Base-by-base conservation (phyloP, 495 filamentous ascomycete species). In the Xylaria acuta region DNA sequence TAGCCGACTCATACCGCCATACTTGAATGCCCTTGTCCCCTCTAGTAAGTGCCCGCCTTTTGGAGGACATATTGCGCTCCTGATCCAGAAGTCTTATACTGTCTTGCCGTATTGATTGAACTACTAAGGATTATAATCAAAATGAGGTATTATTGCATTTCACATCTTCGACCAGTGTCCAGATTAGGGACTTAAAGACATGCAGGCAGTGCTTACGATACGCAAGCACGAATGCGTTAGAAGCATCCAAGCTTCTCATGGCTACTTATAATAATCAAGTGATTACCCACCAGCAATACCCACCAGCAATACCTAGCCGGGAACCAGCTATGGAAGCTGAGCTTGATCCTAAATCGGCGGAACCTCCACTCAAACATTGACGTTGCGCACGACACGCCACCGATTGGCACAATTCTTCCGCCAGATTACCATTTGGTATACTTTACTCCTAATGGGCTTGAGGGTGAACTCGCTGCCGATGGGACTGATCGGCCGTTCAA, bases 341-440 rank as follows among this genome's bases (percentile, higher is more conserved):
- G 47, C 8, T 8, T 51, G 8, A 51, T n/a, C 1, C 47, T 51
- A 1, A 51, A 51, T 11, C n/a, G 47, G 47, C 7, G n/a, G 9
- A 25, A 12, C n/a, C n/a, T 51, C 6, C n/a, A 51, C 47, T 8
- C 47, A 3, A 12, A 51, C 2, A 7, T 51, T 22, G 47, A 51
- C n/a, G n/a, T 51, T 12, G 11, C 47, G 8, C n/a, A 51, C 0
- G 47, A 51, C 6, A n/a, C 47, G 47, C 47, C 47, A 4, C 47
- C 47, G 1, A 51, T 2, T 3, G n/a, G n/a, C 47, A 51, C 47
- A 6, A 25, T 12, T 3, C 14, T 51, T 11, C 47, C 47, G 1
- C 47, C 47, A 51, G 47, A n/a, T 51, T 51, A 51, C 47, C 47
- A 51, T 51, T 25, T 51, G n/a, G 47, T n/a, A 51, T 51, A 51